Conservation (phyloP, 306 rosid species). For the Dryas drummondii region DNA sequence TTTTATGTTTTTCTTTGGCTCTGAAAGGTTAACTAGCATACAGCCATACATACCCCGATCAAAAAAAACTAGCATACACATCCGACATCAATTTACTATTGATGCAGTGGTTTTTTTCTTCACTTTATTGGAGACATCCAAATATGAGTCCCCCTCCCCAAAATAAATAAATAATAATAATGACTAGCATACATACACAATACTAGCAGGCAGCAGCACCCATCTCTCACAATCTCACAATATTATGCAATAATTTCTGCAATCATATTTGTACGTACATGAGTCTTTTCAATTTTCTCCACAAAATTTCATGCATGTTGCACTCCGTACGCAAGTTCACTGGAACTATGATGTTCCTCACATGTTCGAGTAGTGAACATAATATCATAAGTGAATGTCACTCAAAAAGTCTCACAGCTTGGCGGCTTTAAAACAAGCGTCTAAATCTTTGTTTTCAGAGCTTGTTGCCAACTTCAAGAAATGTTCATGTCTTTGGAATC, state of each 20-base stretch:
- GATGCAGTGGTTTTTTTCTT: too few relatives aligned
- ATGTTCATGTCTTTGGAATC: slow-evolving; percentile 57
- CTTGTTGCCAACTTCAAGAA: slow-evolving; percentile 52
- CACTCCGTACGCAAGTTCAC: slow-evolving; percentile 55
- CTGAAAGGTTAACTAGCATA: background rate
- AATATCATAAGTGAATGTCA: background rate
- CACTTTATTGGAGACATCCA: too few relatives aligned
- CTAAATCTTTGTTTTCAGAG: slow-evolving; percentile 39
- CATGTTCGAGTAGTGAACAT: slow-evolving; percentile 31
- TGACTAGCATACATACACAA: too few relatives aligned
- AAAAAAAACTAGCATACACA: background rate
- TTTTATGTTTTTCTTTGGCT: background rate
- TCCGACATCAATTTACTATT: too few relatives aligned
- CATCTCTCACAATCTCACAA: too few relatives aligned
- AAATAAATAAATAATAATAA: too few relatives aligned
- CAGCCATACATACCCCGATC: too few relatives aligned
- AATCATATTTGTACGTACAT: background rate
- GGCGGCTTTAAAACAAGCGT: slow-evolving; percentile 34
- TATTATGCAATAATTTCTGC: background rate
- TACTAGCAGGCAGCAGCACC: too few relatives aligned
- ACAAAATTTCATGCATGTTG: background rate
- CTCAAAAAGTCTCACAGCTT: background rate
- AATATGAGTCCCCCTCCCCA: too few relatives aligned
- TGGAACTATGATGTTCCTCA: slow-evolving; percentile 62
- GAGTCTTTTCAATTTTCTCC: background rate